These are phyloP conservation scores for Haberlea rhodopensis DNA, from an alignment of 257 asterid species.

Conservation along the genomic window DNA sequence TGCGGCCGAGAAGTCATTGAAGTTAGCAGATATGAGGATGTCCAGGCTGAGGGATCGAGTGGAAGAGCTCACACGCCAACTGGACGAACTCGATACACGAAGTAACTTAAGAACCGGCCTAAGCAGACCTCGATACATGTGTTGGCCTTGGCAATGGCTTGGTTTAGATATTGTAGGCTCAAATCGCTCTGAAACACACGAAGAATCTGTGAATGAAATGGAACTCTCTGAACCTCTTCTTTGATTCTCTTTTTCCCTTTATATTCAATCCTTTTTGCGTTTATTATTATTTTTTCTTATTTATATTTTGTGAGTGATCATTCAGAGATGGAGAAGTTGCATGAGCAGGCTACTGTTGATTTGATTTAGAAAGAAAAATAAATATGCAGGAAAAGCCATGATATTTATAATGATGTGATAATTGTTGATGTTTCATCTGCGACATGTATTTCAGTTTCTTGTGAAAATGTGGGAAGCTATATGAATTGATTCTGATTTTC, in stretches of 20 bases:
- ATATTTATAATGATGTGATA: too few relatives aligned
- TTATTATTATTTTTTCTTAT: constrained; percentile 8
- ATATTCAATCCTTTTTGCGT: constrained; percentile 1
- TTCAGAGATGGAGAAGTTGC: constrained; percentile 1
- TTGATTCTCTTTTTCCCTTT: constrained; percentile 34
- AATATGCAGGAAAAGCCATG: too few relatives aligned
- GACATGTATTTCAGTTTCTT: too few relatives aligned
- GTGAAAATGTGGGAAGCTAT: too few relatives aligned
- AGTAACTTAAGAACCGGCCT: constrained; percentile 53
- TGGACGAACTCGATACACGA: constrained; percentile 69
- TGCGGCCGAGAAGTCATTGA: constrained; percentile 91
- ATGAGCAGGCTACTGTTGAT: not conserved
- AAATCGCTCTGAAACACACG: constrained; percentile 42
- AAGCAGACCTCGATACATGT: constrained; percentile 65
- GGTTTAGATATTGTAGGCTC: constrained; percentile 76
- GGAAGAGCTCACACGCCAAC: constrained; percentile 87
- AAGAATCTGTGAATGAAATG: constrained; percentile 74
- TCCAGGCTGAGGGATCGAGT: constrained; percentile 82
- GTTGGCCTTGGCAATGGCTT: constrained; percentile 99
- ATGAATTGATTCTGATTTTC: too few relatives aligned
- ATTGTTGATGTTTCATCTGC: too few relatives aligned
- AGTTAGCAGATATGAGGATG: constrained; percentile 83
- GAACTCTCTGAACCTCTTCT: constrained; percentile 97
- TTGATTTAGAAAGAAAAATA: too few relatives aligned
- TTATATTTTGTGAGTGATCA: constrained; percentile 16